Percentiles rank a stretch among this genome's conserved stretches.
phyloP scores from a whole-genome alignment of 805 yeast species.

The Diddensiella santjacobensis region DNA sequence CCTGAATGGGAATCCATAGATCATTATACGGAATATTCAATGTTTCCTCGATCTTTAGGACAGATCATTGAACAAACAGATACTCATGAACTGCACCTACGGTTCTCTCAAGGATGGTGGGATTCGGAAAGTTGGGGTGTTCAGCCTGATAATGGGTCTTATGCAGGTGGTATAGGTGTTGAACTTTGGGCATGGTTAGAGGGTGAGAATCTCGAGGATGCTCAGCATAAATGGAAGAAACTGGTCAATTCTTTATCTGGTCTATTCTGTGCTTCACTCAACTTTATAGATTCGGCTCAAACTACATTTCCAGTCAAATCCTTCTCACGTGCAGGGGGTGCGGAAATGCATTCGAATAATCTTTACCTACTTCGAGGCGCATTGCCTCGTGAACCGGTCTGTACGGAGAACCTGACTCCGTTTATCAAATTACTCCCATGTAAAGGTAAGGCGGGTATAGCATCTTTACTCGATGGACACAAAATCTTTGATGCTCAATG shows the following conservation, averaged over 20 bases:
- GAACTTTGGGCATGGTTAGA: constrained; percentile 87
- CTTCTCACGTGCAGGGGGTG: constrained; percentile 32
- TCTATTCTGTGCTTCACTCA: constrained; percentile 89
- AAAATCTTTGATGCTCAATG: constrained; percentile 80
- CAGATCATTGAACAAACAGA: constrained; percentile 65
- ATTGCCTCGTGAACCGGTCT: constrained; percentile 89
- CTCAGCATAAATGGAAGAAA: constrained; percentile 62
- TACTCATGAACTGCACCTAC: constrained; percentile 71
- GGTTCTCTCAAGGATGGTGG: constrained; percentile 96
- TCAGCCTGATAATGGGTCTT: constrained; percentile 65
- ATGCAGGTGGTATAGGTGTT: constrained; percentile 91
- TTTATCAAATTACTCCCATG: constrained; percentile 87
- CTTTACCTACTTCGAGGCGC: constrained; percentile 70
- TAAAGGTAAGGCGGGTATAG: constrained; percentile 83
- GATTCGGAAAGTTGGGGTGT: constrained; percentile 84
- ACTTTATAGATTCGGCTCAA: constrained; percentile 74
- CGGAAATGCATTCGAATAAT: constrained; percentile 3
- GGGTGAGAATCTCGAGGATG: constrained; percentile 51
- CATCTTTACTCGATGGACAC: constrained; percentile 85
- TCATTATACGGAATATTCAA: constrained; percentile 27
- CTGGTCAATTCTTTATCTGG: constrained; percentile 80
- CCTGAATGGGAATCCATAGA: neutral
- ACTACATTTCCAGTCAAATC: constrained; percentile 64
- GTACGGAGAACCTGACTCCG: constrained; percentile 96
- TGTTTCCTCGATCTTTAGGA: constrained; percentile 76